phyloP scores from a whole-genome alignment of 2,329 filamentous ascomycete species.

The Didymella sp. region DNA sequence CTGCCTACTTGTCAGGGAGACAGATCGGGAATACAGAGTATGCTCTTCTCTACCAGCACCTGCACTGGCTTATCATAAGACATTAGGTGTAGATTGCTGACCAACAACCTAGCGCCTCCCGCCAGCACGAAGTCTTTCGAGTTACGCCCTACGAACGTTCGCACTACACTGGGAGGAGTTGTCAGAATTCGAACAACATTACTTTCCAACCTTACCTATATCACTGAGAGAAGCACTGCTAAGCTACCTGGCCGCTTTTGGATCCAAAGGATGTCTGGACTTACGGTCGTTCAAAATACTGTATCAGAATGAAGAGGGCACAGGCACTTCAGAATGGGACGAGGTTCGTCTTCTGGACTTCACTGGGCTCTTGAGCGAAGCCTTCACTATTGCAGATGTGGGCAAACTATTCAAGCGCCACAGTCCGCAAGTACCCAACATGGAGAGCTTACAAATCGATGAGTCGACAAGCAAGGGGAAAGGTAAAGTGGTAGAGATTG shows the following conservation, averaged over 20 bases:
- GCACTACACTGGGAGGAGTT: conserved; percentile 64
- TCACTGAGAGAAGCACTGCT: conserved; percentile 61
- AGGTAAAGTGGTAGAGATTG: conserved; percentile 33
- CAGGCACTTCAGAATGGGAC: conserved; percentile 50
- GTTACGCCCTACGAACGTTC: conserved; percentile 61
- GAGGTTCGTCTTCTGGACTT: conserved; percentile 61
- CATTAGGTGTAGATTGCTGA: conserved; percentile 27
- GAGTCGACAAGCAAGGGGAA: conserved; percentile 16
- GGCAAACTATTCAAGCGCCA: conserved; percentile 51
- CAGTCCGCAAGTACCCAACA: conserved; percentile 17
- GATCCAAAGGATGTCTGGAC: conserved; percentile 50
- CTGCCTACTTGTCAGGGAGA: conserved; percentile 32
- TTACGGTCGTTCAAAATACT: conserved; percentile 59
- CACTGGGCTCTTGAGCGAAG: conserved; percentile 57
- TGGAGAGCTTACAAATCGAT: conserved; percentile 25
- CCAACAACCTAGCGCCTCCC: conserved; percentile 41
- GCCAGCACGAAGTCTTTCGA: conserved; percentile 53
- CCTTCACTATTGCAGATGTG: conserved; percentile 59
- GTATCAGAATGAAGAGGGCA: conserved; percentile 51
- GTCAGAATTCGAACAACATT: conserved; percentile 63
- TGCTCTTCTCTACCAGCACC: background rate
- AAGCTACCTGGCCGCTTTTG: conserved; percentile 63
- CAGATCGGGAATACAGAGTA: conserved; percentile 40
- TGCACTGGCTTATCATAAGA: no score
- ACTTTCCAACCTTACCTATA: conserved; percentile 60